Base-by-base conservation (phyloP, 2,329 filamentous ascomycete species). In the Sphaerulina vaccinii region DNA sequence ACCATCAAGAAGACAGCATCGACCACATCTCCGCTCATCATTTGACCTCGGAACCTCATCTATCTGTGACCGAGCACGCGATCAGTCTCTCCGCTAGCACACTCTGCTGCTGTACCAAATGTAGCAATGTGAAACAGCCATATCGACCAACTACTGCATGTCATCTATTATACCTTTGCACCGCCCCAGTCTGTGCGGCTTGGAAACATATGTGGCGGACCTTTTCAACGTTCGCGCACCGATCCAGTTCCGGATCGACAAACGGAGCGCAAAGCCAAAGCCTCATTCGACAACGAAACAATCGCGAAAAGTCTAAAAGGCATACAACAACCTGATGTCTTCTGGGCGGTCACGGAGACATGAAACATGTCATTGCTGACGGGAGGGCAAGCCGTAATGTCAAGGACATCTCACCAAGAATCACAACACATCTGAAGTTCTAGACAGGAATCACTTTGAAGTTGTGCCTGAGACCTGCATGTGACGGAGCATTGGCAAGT, bases 201-300 rank as follows among this genome's bases (percentile, higher is more conserved):
- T 19, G 16, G 37, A 21, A 22, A 19, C 37, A 21, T 21, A 5
- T 22, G 27, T 24, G 22, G 15, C 42, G 40, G 23, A 23, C 23
- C 27, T 41, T 15, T 16, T 21, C 24, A 23, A 8, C 36, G 38
- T 49, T 15, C 33, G 44, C 51, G 45, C 39, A 49, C 51, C 51
- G 51, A 49, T 46, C 51, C 51, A 41, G 15, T 19, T 40, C 51
- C 51, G 41, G 51, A 54, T 54, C 51, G 45, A 49, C 51, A 45
- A 7, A 16, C 21, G 18, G 29, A 37, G 36, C 46, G 27, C 4
- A 10, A 29, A 29, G 27, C 9, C 27, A 29, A 49, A 48, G 51
- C 45, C 46, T 54, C 38, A 32, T 37, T 19, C 27, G 27, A 27
- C 29, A 6, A 39, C 39, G 46, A 54, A 42, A 50, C 51, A 27